A percentile compares a stretch with the other conserved stretches of the same genome.
Evolutionary conservation across 169 alveolate species (phyloP).

Genomic region (Cyclospora cayetanensis): DNA sequence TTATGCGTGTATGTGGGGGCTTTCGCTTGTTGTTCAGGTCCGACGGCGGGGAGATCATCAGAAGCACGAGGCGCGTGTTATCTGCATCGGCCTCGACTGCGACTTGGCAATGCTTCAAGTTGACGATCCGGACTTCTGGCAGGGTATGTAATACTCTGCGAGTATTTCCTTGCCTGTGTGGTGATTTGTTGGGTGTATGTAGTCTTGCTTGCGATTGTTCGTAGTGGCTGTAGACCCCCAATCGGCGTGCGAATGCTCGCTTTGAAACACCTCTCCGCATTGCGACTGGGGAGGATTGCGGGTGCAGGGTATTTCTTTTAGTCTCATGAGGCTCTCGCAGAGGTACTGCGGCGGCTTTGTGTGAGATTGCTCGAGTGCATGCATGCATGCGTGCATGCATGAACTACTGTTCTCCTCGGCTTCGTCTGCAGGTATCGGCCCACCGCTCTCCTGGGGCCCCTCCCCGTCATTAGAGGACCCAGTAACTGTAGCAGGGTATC

Average conservation of each 20-base stretch:
- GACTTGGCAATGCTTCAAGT: conserved; percentile 76
- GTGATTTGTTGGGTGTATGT: no score
- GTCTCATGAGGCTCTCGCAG: no score
- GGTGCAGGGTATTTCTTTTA: no score
- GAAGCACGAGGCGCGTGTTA: conserved; percentile 70
- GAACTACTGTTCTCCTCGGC: neutral
- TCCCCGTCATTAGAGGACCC: conserved; percentile 72
- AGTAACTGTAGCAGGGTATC: conserved; percentile 76
- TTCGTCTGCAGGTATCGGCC: conserved; percentile 52
- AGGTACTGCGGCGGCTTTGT: no score
- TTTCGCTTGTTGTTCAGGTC: neutral
- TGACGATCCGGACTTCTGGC: conserved; percentile 67
- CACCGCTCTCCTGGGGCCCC: conserved; percentile 72
- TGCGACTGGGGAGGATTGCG: no score
- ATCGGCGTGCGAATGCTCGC: no score
- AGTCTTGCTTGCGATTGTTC: no score
- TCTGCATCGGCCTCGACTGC: conserved; percentile 73
- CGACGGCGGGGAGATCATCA: conserved; percentile 65
- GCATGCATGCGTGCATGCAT: no score
- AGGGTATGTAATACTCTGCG: conserved; percentile 2
- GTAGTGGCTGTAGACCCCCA: no score
- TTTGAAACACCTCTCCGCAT: no score
- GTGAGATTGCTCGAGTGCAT: no score
- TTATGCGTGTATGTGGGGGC: neutral
- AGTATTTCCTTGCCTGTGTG: neutral